Evolutionary conservation across 2,329 filamentous ascomycete genomes (phyloP).

Genomic region (Hypoxylon sp.): DNA sequence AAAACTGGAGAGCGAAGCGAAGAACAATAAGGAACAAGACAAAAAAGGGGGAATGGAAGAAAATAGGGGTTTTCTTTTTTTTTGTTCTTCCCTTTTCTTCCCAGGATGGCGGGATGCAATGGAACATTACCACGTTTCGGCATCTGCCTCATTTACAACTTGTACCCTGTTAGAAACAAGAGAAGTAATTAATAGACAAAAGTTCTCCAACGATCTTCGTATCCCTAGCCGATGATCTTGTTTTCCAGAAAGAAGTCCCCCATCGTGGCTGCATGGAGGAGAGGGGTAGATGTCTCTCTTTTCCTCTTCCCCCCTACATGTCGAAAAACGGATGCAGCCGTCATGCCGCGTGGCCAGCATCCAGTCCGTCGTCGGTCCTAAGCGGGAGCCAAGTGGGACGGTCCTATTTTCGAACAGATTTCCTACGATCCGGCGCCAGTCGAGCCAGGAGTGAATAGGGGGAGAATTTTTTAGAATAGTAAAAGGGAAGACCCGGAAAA

Average conservation of each 20-base stretch:
- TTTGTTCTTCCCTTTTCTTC: not conserved
- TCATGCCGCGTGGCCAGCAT: slow-evolving; percentile 20
- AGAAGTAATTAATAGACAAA: not conserved
- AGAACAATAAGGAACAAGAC: not conserved
- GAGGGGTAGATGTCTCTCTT: too few species aligned
- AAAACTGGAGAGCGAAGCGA: too few species aligned
- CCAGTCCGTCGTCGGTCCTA: not conserved
- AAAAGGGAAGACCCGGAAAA: slow-evolving; percentile 1
- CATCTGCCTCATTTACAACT: slow-evolving; percentile 18
- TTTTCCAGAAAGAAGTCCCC: slow-evolving; percentile 28
- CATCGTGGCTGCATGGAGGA: slow-evolving; percentile 12
- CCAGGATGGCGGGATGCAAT: slow-evolving; percentile 28
- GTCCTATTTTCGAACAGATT: slow-evolving; percentile 4
- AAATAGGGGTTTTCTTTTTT: slow-evolving; percentile 5
- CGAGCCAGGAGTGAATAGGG: slow-evolving; percentile 3
- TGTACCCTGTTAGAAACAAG: not conserved
- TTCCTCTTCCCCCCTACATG: too few species aligned
- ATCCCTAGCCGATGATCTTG: slow-evolving; percentile 19
- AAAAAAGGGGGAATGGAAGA: not conserved
- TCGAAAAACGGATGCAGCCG: slow-evolving; percentile 10
- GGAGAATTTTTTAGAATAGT: not conserved
- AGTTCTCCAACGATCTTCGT: slow-evolving; percentile 5
- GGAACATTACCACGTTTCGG: slow-evolving; percentile 38
- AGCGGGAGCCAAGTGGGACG: not conserved
- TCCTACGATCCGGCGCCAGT: slow-evolving; percentile 5